phyloP scores from a whole-genome alignment of 768 basidiomycete species.

The Hygrocybe coccinea region DNA sequence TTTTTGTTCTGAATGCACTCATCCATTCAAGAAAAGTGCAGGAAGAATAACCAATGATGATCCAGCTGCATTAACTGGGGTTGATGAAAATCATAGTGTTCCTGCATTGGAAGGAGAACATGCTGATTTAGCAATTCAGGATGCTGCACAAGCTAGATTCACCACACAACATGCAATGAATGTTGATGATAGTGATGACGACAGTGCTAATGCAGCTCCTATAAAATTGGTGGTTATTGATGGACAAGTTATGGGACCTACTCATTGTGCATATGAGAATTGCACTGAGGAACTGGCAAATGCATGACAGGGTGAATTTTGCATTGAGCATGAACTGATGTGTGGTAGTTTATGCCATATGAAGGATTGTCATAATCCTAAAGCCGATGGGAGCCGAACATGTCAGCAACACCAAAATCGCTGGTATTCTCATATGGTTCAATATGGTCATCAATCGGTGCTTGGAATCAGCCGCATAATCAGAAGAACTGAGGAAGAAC shows the following conservation, averaged over 20 bases:
- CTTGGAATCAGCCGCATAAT: not conserved
- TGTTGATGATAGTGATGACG: not conserved
- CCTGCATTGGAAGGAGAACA: constrained; percentile 1
- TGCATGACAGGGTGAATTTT: constrained; percentile 3
- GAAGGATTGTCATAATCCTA: not conserved
- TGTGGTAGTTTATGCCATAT: constrained; percentile 5
- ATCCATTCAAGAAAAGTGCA: constrained; percentile 8
- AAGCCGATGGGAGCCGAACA: not conserved
- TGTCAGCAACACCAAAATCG: constrained; percentile 2
- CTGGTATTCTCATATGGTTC: not conserved
- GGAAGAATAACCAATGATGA: constrained; percentile 6
- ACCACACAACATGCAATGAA: not conserved
- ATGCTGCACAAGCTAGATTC: not conserved
- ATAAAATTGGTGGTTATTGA: constrained; percentile 12
- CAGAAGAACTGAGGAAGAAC: not conserved
- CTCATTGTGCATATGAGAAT: constrained; percentile 10
- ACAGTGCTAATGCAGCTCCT: not conserved
- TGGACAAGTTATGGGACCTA: constrained; percentile 13
- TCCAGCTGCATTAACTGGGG: constrained; percentile 10
- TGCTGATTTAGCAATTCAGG: not conserved
- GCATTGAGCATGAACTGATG: constrained; percentile 1
- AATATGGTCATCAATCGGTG: not conserved
- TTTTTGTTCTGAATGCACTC: constrained; percentile 11
- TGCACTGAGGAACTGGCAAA: constrained; percentile 4
- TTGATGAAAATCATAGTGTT: constrained; percentile 12